phyloP scores from a whole-genome alignment of 2,329 filamentous ascomycete species.

The Diaporthe sp. region DNA sequence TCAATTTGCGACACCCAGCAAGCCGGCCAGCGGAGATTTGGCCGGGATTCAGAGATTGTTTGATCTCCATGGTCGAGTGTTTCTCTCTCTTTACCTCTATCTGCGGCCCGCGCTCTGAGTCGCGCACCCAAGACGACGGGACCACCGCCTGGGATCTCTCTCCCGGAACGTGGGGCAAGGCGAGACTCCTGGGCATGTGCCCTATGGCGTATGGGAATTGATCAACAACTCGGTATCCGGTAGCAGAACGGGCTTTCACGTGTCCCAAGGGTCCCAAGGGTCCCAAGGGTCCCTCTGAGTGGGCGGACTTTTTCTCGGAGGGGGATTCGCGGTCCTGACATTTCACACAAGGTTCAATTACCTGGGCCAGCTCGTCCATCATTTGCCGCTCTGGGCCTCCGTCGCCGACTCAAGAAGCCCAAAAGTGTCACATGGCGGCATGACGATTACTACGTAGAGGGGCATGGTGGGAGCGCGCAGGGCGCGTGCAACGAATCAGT shows the following conservation, averaged over 20 bases:
- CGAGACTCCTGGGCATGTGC: not conserved
- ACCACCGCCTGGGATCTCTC: not conserved
- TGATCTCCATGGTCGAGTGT: slow-evolving; percentile 9
- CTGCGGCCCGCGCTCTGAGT: slow-evolving; percentile 2
- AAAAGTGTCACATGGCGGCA: slow-evolving; percentile 21
- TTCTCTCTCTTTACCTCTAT: not conserved
- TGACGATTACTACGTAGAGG: not conserved
- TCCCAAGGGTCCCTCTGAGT: not conserved
- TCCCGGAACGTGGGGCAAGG: not conserved
- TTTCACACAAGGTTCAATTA: slow-evolving; percentile 3
- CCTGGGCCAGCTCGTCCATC: not conserved
- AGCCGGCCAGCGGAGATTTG: slow-evolving; percentile 7
- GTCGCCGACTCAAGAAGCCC: slow-evolving; percentile 21
- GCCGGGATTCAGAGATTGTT: slow-evolving; percentile 16
- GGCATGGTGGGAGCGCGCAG: not conserved
- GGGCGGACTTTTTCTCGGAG: not conserved
- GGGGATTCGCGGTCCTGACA: not conserved
- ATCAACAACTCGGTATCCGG: not conserved
- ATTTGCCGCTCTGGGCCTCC: slow-evolving; percentile 16
- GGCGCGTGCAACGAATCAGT: slow-evolving; percentile 19
- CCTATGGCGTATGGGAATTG: not conserved
- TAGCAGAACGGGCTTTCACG: not conserved
- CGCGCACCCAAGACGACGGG: slow-evolving; percentile 13
- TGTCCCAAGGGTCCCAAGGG: not conserved
- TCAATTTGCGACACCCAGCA: slow-evolving; percentile 1